Conservation (phyloP, 257 asterid species). For the Lantana camara region DNA sequence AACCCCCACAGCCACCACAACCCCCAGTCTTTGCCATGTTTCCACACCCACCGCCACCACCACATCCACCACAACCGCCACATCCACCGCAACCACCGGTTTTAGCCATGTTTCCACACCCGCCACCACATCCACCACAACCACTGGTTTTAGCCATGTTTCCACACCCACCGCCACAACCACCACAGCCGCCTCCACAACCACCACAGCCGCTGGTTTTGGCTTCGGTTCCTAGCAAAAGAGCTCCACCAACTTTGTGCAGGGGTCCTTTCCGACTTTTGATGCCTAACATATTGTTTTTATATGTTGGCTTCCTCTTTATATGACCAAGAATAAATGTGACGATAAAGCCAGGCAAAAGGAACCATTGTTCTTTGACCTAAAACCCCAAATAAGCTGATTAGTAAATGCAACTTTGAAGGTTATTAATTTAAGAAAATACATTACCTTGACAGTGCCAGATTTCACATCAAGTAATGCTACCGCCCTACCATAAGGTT, state of each 20-base stretch:
- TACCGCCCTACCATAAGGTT: constrained; percentile 84
- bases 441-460: constrained; percentile 60
- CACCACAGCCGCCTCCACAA: constrained; percentile 33
- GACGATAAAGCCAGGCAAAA: constrained; percentile 56
- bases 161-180: not conserved
- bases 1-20: too few species aligned
- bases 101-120: too few species aligned
- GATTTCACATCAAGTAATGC: constrained; percentile 72
- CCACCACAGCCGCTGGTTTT: constrained; percentile 11
- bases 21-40: too few species aligned
- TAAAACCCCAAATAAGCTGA: constrained; percentile 27
- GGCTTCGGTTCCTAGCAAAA: constrained; percentile 32
- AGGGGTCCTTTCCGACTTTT: constrained; percentile 27
- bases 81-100: too few species aligned
- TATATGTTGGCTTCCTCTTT: constrained; percentile 54
- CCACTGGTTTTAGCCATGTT: constrained; percentile 34
- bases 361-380: constrained; percentile 84
- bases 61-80: too few species aligned
- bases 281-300: constrained; percentile 33
- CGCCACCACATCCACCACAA: constrained; percentile 31
- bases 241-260: constrained; percentile 17
- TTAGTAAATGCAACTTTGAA: not conserved
- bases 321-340: constrained; percentile 62
- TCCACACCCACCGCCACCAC: not conserved
- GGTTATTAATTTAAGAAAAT: constrained; percentile 3